phyloP scores from a whole-genome alignment of 306 rosid genomes.

The Hippophae rhamnoides region DNA sequence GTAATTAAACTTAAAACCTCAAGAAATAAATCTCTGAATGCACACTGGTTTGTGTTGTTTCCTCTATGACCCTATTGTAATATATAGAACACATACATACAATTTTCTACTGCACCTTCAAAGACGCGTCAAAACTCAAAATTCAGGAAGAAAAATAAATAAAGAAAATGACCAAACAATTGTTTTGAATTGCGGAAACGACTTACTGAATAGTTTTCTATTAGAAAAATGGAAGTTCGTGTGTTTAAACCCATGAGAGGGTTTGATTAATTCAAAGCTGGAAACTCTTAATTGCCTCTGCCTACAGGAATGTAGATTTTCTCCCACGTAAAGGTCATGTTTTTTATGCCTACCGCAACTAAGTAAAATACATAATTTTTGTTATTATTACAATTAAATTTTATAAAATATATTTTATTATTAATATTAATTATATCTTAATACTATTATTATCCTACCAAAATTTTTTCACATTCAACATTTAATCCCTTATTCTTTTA shows the following conservation, averaged over 20 bases:
- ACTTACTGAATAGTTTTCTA: background rate
- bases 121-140: constrained; percentile 45
- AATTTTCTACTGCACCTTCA: constrained; percentile 1
- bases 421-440: no score
- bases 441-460: no score
- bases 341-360: no score
- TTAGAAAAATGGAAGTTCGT: constrained; percentile 17
- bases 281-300: constrained; percentile 14
- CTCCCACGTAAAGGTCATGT: background rate
- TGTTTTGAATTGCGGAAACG: constrained; percentile 13
- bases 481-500: no score
- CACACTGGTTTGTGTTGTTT: background rate
- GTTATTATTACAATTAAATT: no score
- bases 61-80: background rate
- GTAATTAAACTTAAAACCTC: no score
- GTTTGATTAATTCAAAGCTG: constrained; percentile 51
- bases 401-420: no score
- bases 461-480: no score
- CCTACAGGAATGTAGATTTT: background rate
- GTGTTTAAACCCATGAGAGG: constrained; percentile 41
- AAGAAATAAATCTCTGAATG: constrained; percentile 30
- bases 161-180: background rate
- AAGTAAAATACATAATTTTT: no score
- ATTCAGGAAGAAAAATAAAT: constrained; percentile 10
- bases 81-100: constrained; percentile 5